phyloP scores from a whole-genome alignment of 768 basidiomycete species.

The Dentipellis fragilis region DNA sequence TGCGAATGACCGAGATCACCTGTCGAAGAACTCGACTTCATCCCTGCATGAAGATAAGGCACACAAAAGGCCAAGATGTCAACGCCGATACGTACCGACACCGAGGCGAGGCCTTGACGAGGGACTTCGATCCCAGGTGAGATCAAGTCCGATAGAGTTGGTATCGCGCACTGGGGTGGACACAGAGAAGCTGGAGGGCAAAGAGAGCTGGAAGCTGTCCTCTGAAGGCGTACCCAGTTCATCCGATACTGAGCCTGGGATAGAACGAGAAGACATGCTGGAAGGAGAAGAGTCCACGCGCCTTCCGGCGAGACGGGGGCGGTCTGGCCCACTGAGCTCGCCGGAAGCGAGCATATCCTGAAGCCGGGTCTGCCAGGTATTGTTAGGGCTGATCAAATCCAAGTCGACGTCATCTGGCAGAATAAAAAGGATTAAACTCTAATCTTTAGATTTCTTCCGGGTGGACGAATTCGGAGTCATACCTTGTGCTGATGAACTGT shows the following conservation, averaged over 20 bases:
- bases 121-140: background rate
- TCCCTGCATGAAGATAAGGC: too few species aligned
- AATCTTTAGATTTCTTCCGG: too few species aligned
- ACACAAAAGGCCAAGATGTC: too few species aligned
- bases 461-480: too few species aligned
- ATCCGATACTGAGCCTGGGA: background rate
- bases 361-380: conserved; percentile 14
- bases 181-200: background rate
- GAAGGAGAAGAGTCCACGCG: background rate
- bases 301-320: background rate
- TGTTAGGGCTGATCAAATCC: conserved; percentile 11
- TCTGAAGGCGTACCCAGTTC: background rate
- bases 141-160: background rate
- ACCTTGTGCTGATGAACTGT: too few species aligned
- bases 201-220: background rate
- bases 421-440: background rate
- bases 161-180: background rate
- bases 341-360: conserved; percentile 3
- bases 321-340: too few species aligned
- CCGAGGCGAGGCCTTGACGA: background rate
- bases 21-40: too few species aligned
- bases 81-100: background rate
- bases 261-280: background rate
- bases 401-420: conserved; percentile 4
- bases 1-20: too few species aligned